Percentiles rank a stretch among this genome's conserved stretches.
Conservation (phyloP, 2,329 filamentous ascomycete genomes). For the Penicillium sumatraense region DNA sequence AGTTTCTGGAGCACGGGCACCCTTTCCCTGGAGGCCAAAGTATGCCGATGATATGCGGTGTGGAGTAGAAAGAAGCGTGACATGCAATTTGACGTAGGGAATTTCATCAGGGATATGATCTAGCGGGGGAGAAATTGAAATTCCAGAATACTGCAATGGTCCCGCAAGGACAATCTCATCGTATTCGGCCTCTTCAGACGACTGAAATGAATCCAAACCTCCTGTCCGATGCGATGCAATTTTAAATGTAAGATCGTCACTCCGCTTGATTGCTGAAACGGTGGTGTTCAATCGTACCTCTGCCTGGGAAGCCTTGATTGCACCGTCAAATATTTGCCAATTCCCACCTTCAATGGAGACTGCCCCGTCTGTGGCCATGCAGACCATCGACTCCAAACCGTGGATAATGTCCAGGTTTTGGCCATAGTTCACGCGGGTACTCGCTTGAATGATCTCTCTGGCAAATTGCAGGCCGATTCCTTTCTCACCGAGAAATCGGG, state of each 20-base stretch:
- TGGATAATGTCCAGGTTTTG: constrained; percentile 87
- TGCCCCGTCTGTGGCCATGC: constrained; percentile 85
- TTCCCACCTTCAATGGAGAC: constrained; percentile 82
- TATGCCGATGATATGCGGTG: constrained; percentile 71
- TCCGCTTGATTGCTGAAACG: constrained; percentile 63
- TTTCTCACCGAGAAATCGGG: constrained; percentile 71
- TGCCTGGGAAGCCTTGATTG: constrained; percentile 70
- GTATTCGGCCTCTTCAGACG: constrained; percentile 51
- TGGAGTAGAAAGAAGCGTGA: constrained; percentile 84
- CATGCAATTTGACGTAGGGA: constrained; percentile 85
- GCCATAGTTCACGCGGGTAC: constrained; percentile 92
- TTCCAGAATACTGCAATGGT: constrained; percentile 79
- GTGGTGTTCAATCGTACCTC: constrained; percentile 68
- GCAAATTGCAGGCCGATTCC: constrained; percentile 70
- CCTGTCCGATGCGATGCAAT: constrained; percentile 43
- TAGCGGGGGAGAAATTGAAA: constrained; percentile 56
- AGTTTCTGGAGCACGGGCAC: constrained; percentile 65
- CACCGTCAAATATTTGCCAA: constrained; percentile 89
- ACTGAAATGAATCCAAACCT: constrained; percentile 11
- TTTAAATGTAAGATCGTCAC: constrained; percentile 47
- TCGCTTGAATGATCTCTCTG: constrained; percentile 84
- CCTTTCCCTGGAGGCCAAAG: constrained; percentile 66
- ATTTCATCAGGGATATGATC: constrained; percentile 69
- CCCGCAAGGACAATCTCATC: constrained; percentile 83
- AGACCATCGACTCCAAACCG: constrained; percentile 87